Percentiles rank a stretch among this genome's conserved stretches.
phyloP scores from a whole-genome alignment of 2,329 filamentous ascomycete genomes.

The Hypoxylon sp. region DNA sequence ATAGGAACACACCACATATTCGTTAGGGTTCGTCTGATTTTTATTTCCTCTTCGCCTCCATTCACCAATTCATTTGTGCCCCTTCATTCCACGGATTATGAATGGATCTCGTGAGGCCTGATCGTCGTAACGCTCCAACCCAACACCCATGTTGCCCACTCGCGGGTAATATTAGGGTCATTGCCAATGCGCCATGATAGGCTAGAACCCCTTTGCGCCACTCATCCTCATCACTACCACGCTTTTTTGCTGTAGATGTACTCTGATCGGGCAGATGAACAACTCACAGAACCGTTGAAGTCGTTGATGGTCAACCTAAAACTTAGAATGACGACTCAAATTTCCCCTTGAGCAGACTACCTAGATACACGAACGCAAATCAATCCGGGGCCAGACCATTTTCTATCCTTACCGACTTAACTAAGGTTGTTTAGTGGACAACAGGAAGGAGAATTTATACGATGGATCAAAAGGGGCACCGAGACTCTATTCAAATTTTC shows the following conservation, averaged over 20 bases:
- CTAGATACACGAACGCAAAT: too few relatives aligned
- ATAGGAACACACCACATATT: constrained; percentile 39
- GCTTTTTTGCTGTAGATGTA: constrained; percentile 35
- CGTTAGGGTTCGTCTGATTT: constrained; percentile 28
- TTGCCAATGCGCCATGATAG: constrained; percentile 32
- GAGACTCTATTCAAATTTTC: constrained; percentile 25
- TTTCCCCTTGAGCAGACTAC: too few relatives aligned
- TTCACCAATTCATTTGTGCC: constrained; percentile 17
- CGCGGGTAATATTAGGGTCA: constrained; percentile 32
- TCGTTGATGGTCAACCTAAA: constrained; percentile 1
- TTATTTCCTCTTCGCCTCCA: constrained; percentile 17
- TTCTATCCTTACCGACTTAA: background rate
- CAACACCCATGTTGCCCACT: constrained; percentile 18
- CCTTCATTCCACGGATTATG: constrained; percentile 37
- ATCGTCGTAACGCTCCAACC: constrained; percentile 33
- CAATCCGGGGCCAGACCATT: background rate
- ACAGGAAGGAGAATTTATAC: constrained; percentile 6
- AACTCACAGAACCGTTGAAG: constrained; percentile 12
- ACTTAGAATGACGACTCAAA: constrained; percentile 8
- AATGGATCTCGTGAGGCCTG: constrained; percentile 21
- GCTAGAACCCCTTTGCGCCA: constrained; percentile 15
- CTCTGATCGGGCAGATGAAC: constrained; percentile 41
- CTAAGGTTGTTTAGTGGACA: constrained; percentile 21
- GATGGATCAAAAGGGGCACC: constrained; percentile 21
- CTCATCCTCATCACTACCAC: constrained; percentile 38